A percentile compares a stretch with the other conserved stretches of the same genome.
These are phyloP conservation scores for Rhodotorula sp. DNA, from an alignment of 1,284 basidiomycete species.

Conservation along the genomic window DNA sequence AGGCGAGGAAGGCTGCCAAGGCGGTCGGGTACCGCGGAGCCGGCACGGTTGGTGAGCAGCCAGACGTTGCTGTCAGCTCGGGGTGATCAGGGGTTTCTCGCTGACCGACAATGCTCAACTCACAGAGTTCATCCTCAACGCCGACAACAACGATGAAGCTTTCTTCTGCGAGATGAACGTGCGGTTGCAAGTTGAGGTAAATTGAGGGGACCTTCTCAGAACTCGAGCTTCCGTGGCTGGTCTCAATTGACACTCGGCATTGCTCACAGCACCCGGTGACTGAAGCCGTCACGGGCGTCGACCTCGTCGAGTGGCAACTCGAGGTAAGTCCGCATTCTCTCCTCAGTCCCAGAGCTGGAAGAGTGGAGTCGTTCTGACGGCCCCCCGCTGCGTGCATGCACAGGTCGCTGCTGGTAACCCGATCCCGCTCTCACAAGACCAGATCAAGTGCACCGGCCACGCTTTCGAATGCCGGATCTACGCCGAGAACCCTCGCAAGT, in stretches of 20 bases:
- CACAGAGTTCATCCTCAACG: conserved; percentile 81
- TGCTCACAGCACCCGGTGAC: conserved; percentile 82
- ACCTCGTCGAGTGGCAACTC: conserved; percentile 92
- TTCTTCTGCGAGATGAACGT: conserved; percentile 95
- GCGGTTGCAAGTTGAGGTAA: conserved; percentile 68
- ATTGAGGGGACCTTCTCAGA: not conserved
- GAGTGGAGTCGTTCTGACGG: not conserved
- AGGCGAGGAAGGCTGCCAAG: conserved; percentile 85
- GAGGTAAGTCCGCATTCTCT: conserved; percentile 56
- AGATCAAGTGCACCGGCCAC: conserved; percentile 81
- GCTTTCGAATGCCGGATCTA: conserved; percentile 97
- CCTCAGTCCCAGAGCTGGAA: not conserved
- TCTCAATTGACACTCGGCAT: not conserved
- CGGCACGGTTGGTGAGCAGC: conserved; percentile 69
- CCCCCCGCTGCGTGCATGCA: not conserved
- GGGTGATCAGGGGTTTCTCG: not conserved
- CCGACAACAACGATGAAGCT: conserved; percentile 70
- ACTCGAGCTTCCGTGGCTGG: no score
- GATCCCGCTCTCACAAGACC: conserved; percentile 70
- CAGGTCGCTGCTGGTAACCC: conserved; percentile 84
- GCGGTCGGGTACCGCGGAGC: conserved; percentile 89
- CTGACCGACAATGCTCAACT: no score
- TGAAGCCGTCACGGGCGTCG: conserved; percentile 82
- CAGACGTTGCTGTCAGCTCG: no score
- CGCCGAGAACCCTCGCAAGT: conserved; percentile 86